phyloP scores from a whole-genome alignment of 2,329 filamentous ascomycete genomes.

The Fusarium sublunatum region DNA sequence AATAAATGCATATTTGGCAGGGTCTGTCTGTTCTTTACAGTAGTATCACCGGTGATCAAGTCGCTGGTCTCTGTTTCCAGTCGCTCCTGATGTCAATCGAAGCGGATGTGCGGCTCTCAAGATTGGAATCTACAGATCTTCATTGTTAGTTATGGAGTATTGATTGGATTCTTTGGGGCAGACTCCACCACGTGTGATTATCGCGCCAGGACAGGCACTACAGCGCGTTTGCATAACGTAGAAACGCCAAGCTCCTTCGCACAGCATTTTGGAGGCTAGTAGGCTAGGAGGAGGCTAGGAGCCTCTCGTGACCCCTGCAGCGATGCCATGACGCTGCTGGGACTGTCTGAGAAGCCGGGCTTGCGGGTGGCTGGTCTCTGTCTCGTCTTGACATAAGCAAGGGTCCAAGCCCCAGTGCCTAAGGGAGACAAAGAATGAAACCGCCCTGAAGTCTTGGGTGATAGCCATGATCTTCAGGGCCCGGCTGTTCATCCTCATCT shows the following conservation, averaged over 20 bases:
- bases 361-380: conserved; percentile 32
- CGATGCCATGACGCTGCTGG: conserved; percentile 22
- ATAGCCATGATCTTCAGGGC: conserved; percentile 31
- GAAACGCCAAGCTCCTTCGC: conserved; percentile 24
- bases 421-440: conserved; percentile 26
- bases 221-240: conserved; percentile 29
- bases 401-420: conserved; percentile 23
- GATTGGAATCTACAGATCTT: conserved; percentile 41
- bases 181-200: conserved; percentile 21
- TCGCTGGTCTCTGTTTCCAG: conserved; percentile 33
- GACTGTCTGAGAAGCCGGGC: conserved; percentile 34
- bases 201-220: neutral
- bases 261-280: conserved; percentile 14
- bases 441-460: conserved; percentile 5
- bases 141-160: conserved; percentile 27
- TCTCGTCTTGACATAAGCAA: conserved; percentile 23
- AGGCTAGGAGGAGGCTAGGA: conserved; percentile 8
- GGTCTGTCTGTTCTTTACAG: neutral
- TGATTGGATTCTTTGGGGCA: conserved; percentile 40
- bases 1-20: conserved; percentile 3
- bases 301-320: conserved; percentile 1
- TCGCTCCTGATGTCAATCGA: conserved; percentile 37
- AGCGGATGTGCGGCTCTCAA: conserved; percentile 19
- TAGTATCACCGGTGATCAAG: conserved; percentile 17
- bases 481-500: conserved; percentile 28